Conservation (phyloP, 2,329 filamentous ascomycete genomes). For the Ceratocystis harringtonii region DNA sequence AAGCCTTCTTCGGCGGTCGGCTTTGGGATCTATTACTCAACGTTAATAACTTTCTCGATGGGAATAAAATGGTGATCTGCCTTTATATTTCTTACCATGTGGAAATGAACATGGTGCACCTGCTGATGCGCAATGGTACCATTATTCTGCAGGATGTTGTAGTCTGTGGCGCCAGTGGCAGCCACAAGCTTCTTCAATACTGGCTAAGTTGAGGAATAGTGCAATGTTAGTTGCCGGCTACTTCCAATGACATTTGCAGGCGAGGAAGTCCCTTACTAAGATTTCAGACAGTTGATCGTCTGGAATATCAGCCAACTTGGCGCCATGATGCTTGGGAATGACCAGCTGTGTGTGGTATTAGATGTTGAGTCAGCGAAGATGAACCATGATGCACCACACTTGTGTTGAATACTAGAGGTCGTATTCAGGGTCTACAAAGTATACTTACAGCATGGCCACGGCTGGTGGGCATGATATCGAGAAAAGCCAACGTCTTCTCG, state of each 20-base stretch:
- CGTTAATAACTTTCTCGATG: constrained; percentile 12
- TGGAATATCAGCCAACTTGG: constrained; percentile 80
- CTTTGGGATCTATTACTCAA: constrained; percentile 62
- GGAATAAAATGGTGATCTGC: not conserved
- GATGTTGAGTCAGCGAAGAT: not conserved
- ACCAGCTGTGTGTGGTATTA: constrained; percentile 65
- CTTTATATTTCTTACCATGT: constrained; percentile 48
- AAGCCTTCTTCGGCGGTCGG: constrained; percentile 71
- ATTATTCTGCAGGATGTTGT: constrained; percentile 95
- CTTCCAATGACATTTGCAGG: not conserved
- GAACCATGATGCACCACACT: not conserved
- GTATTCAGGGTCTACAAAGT: not conserved
- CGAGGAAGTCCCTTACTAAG: constrained; percentile 37
- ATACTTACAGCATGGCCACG: constrained; percentile 69
- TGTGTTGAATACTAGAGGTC: not conserved
- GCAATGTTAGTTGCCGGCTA: not conserved
- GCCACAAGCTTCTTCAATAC: constrained; percentile 75
- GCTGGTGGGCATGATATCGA: constrained; percentile 85
- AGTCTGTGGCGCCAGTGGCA: constrained; percentile 63
- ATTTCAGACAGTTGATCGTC: constrained; percentile 76
- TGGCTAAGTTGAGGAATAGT: constrained; percentile 31
- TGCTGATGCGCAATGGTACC: constrained; percentile 79
- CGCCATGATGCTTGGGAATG: constrained; percentile 89
- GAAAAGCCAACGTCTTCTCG: constrained; percentile 84
- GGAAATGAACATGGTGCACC: constrained; percentile 91